Evolutionary conservation across 2,329 filamentous ascomycete genomes (phyloP).

Genomic region (Talaromyces sp.): DNA sequence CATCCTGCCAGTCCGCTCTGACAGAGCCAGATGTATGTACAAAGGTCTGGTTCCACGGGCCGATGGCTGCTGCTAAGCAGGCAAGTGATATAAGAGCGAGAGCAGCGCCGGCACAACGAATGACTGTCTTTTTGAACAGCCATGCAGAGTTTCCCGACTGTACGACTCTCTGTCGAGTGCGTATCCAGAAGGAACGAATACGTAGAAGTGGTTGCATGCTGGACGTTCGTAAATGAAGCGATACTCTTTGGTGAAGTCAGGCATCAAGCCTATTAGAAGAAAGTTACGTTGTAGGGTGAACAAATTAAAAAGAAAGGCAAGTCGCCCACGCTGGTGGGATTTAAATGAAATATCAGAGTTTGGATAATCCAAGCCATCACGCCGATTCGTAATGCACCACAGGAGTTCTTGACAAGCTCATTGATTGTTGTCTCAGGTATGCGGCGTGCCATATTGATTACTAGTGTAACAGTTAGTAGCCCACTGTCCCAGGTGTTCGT

Average conservation of each 20-base stretch:
- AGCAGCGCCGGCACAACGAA: slow-evolving; percentile 16
- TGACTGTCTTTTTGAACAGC: slow-evolving; percentile 13
- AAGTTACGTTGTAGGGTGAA: neutral
- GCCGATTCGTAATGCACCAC: neutral
- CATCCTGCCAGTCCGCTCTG: slow-evolving; percentile 27
- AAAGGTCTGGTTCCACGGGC: slow-evolving; percentile 22
- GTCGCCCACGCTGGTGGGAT: neutral
- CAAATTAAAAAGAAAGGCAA: neutral
- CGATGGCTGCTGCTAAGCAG: slow-evolving; percentile 23
- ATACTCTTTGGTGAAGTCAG: neutral
- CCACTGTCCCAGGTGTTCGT: neutral
- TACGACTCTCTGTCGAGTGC: slow-evolving; percentile 1
- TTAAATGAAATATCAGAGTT: neutral
- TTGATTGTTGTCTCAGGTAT: neutral
- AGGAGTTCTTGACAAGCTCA: neutral
- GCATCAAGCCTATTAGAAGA: neutral
- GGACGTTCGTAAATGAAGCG: neutral
- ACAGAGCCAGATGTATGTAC: slow-evolving; percentile 19
- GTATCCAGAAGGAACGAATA: slow-evolving; percentile 7
- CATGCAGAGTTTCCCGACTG: slow-evolving; percentile 5
- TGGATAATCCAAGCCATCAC: neutral
- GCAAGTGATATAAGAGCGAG: slow-evolving; percentile 20
- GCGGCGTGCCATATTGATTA: neutral
- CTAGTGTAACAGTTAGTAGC: neutral
- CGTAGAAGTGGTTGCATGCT: neutral